phyloP scores from a whole-genome alignment of 2,329 filamentous ascomycete species.

The Aspergillus cejpii region DNA sequence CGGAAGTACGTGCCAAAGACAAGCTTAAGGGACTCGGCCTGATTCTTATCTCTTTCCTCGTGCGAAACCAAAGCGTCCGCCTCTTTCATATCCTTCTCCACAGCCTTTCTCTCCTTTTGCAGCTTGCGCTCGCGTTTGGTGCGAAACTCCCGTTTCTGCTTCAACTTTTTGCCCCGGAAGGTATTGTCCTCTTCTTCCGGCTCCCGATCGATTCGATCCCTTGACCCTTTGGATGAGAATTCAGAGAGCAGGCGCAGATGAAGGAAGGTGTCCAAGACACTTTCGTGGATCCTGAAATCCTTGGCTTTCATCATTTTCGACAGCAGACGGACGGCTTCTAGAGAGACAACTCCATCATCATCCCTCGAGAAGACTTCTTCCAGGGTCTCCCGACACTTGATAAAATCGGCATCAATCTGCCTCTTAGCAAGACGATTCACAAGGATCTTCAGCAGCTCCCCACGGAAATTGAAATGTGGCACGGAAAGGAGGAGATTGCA shows the following conservation, averaged over 20 bases:
- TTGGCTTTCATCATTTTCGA: slow-evolving; percentile 92
- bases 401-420: slow-evolving; percentile 65
- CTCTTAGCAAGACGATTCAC: slow-evolving; percentile 73
- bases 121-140: slow-evolving; percentile 83
- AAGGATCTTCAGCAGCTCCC: slow-evolving; percentile 78
- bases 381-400: slow-evolving; percentile 69
- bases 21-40: slow-evolving; percentile 89
- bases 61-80: slow-evolving; percentile 87
- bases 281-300: slow-evolving; percentile 76
- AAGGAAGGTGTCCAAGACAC: slow-evolving; percentile 81
- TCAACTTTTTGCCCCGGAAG: slow-evolving; percentile 52
- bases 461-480: slow-evolving; percentile 95
- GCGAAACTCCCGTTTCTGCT: slow-evolving; percentile 74
- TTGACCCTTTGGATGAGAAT: slow-evolving; percentile 76
- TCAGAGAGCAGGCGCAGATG: slow-evolving; percentile 82
- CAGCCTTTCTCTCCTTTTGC: slow-evolving; percentile 73
- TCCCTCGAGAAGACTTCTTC: slow-evolving; percentile 79
- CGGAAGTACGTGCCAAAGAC: slow-evolving; percentile 95
- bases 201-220: slow-evolving; percentile 63
- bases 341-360: slow-evolving; percentile 78
- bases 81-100: slow-evolving; percentile 89
- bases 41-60: slow-evolving; percentile 87
- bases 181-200: slow-evolving; percentile 37
- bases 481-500: slow-evolving; percentile 74
- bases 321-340: slow-evolving; percentile 77